Evolutionary conservation across 2,329 filamentous ascomycete species (phyloP), one percentile per base, ranked within the genome.

Genomic region (Phoma herbarum): DNA sequence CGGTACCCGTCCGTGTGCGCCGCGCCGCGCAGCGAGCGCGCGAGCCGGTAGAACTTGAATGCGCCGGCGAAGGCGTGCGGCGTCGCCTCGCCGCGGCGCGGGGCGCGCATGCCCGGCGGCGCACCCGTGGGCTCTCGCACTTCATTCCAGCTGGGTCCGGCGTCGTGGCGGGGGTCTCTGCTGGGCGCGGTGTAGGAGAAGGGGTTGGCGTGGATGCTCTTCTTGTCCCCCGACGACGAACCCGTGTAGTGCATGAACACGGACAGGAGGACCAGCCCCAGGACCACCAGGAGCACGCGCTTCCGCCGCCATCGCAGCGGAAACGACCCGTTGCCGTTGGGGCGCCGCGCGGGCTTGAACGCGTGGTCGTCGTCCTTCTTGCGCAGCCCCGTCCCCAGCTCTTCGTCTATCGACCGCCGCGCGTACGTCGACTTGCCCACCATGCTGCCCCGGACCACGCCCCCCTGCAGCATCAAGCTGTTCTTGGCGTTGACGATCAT

Each of bases 41-140:
- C 85, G 41, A 97, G 83, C 11, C 85, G 77, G 66, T 84, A 85
- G 71, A 92, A 93, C 67, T 82, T 86, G 65, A 96, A 83, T 1
- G 85, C 85, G 0, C 91, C 93, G 62, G 88, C 86, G 75, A 89
- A 94, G 49, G 62, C 62, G 18, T 69, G 71, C 10, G 67, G 62
- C 4, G 53, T 33, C 2, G 61, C 12, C 3, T 64, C 57, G 10
- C 69, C 68, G 11, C 52, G 60, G 48, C 55, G 61, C 12, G 68
- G 63, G 3, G 52, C 57, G 6, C 51, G 58, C n/a, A 62, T 52
- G 45, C 72, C 74, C 20, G 65, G 64, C 14, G 75, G 75, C 11
- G 73, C 52, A 1, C 74, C 74, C 1, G 46, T 65, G 9, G 74
- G 69, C 48, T 73, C 69, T 14, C 33, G 43, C 20, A 20, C 37